phyloP scores from a whole-genome alignment of 1,139 yeast species.

The Yamadazyma triangularis region DNA sequence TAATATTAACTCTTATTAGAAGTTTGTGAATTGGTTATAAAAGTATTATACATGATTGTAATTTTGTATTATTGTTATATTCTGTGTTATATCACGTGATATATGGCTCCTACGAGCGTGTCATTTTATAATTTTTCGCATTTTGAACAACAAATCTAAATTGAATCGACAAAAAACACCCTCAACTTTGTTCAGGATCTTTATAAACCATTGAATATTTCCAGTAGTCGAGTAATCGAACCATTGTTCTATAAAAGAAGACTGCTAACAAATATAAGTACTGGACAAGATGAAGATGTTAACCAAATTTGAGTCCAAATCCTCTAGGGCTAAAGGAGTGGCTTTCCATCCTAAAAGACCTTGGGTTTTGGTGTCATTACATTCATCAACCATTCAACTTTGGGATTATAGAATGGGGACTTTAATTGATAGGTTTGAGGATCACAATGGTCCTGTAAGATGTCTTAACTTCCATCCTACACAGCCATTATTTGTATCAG shows the following conservation, averaged over 20 bases:
- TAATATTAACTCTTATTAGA: too few species aligned
- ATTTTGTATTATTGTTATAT: too few species aligned
- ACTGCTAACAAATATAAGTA: not conserved
- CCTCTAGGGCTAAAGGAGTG: constrained; percentile 97
- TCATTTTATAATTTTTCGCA: constrained; percentile 2
- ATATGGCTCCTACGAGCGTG: constrained; percentile 3
- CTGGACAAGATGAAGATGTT: constrained; percentile 82
- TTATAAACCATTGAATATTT: not conserved
- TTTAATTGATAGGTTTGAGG: constrained; percentile 91
- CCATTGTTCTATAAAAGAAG: not conserved
- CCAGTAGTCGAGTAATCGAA: not conserved
- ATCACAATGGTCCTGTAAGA: constrained; percentile 97
- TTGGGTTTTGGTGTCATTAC: constrained; percentile 93
- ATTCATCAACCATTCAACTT: constrained; percentile 90
- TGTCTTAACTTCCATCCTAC: constrained; percentile 96
- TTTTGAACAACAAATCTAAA: constrained; percentile 3
- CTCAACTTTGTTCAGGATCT: not conserved
- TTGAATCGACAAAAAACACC: constrained; percentile 8
- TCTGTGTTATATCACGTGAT: not conserved
- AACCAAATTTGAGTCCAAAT: constrained; percentile 97
- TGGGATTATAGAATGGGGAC: constrained; percentile 99
- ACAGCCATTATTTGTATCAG: constrained; percentile 93
- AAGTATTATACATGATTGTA: too few species aligned
- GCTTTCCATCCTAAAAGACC: constrained; percentile 98
- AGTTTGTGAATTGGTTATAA: too few species aligned